These are phyloP conservation scores for Cardamine occulta DNA, from an alignment of 345 rosid species.

Conservation along the genomic window DNA sequence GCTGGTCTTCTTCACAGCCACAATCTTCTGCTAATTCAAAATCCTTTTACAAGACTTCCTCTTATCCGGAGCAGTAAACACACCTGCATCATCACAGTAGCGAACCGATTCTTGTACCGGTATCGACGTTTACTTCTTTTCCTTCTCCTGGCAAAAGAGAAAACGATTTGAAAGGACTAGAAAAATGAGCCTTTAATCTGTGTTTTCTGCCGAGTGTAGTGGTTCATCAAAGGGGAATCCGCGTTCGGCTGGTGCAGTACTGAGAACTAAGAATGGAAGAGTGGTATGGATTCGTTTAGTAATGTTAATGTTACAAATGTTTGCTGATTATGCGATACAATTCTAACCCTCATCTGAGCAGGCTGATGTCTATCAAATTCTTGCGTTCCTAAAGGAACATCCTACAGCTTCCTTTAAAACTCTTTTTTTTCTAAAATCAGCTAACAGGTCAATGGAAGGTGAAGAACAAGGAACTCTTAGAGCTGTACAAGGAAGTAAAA, in stretches of 20 bases:
- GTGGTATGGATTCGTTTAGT: background rate
- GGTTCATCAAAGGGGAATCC: background rate
- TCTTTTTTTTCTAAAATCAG: too few species aligned
- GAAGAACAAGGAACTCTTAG: background rate
- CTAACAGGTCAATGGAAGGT: too few species aligned
- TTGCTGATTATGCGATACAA: background rate
- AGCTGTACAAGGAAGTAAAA: too few species aligned
- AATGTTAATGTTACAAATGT: background rate
- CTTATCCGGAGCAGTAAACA: slow-evolving; percentile 75
- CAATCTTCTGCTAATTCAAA: slow-evolving; percentile 57
- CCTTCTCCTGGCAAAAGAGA: slow-evolving; percentile 78
- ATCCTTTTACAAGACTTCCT: slow-evolving; percentile 82
- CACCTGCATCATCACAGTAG: slow-evolving; percentile 68
- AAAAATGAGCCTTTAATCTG: too few species aligned
- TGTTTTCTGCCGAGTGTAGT: background rate
- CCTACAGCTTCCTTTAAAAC: too few species aligned
- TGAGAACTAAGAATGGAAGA: background rate
- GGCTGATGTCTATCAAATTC: background rate
- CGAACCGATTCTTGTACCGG: slow-evolving; percentile 68
- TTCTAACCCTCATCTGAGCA: background rate
- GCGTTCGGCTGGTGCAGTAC: background rate
- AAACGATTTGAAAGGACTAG: too few species aligned
- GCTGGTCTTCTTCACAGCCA: slow-evolving; percentile 84
- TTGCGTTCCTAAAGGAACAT: too few species aligned
- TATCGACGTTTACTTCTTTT: slow-evolving; percentile 78